Conservation (phyloP, 495 filamentous ascomycete genomes). For the Aspergillus homomorphus region DNA sequence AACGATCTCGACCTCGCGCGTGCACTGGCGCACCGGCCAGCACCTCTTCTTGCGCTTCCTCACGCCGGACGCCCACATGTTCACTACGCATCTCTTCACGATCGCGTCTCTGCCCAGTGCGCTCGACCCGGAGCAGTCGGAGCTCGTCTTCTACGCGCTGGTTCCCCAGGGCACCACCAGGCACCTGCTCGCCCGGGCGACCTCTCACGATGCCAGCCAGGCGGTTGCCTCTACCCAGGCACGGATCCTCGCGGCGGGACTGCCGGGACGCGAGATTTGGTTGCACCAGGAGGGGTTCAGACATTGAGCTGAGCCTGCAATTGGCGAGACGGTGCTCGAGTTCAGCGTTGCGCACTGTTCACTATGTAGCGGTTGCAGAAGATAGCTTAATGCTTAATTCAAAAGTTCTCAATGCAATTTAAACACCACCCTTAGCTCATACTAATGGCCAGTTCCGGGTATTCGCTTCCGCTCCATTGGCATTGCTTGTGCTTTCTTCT, state of each 20-base stretch:
- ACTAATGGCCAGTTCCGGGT: no score
- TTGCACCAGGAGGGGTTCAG: neutral
- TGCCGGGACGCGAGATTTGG: neutral
- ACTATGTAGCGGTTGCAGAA: no score
- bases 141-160: conserved; percentile 20
- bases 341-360: no score
- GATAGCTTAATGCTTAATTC: no score
- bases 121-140: conserved; percentile 15
- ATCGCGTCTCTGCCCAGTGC: conserved; percentile 34
- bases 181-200: neutral
- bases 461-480: no score
- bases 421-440: no score
- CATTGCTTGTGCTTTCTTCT: no score
- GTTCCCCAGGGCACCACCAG: neutral
- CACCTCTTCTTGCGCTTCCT: conserved; percentile 46
- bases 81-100: conserved; percentile 45
- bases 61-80: conserved; percentile 26
- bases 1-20: conserved; percentile 37
- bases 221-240: neutral
- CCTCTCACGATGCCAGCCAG: neutral
- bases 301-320: no score
- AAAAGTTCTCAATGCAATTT: no score
- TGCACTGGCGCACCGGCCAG: conserved; percentile 38
- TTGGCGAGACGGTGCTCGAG: no score
- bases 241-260: neutral